phyloP scores from a whole-genome alignment of 805 yeast genomes.

The Myxozyma mucilagina region DNA sequence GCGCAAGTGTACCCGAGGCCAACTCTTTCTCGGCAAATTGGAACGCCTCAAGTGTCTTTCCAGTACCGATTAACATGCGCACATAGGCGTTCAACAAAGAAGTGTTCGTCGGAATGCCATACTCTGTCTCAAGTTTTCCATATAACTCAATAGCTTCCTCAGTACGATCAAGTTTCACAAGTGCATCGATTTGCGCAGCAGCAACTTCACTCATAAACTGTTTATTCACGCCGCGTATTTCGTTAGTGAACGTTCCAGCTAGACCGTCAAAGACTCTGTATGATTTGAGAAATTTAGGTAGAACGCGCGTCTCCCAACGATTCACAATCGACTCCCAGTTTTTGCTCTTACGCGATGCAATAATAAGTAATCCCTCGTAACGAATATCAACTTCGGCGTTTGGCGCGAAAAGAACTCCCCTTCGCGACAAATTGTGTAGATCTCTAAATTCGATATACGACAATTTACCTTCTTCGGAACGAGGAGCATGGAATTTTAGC shows the following conservation, averaged over 20 bases:
- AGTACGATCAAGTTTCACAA: background rate
- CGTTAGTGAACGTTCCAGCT: background rate
- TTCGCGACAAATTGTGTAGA: background rate
- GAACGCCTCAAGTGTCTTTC: background rate
- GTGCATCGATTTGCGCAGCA: slow-evolving; percentile 8
- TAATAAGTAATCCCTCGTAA: slow-evolving; percentile 11
- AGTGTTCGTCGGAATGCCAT: background rate
- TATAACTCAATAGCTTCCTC: slow-evolving; percentile 9
- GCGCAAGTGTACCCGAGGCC: background rate
- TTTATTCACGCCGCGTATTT: background rate
- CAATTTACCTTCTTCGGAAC: background rate
- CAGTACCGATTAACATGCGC: background rate
- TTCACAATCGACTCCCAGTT: slow-evolving; percentile 7
- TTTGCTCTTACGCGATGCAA: slow-evolving; percentile 6
- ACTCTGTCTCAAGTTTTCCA: background rate
- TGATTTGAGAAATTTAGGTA: background rate
- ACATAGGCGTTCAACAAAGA: slow-evolving; percentile 7
- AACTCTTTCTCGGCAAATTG: background rate
- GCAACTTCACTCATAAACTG: slow-evolving; percentile 3
- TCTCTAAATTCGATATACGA: slow-evolving; percentile 2
- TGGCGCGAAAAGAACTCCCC: background rate
- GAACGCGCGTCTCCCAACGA: slow-evolving; percentile 11
- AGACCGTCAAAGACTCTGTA: slow-evolving; percentile 5
- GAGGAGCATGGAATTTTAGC: background rate
- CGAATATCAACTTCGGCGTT: slow-evolving; percentile 3